Conservation (phyloP, 169 alveolate species). For the Plasmodium gonderi region DNA sequence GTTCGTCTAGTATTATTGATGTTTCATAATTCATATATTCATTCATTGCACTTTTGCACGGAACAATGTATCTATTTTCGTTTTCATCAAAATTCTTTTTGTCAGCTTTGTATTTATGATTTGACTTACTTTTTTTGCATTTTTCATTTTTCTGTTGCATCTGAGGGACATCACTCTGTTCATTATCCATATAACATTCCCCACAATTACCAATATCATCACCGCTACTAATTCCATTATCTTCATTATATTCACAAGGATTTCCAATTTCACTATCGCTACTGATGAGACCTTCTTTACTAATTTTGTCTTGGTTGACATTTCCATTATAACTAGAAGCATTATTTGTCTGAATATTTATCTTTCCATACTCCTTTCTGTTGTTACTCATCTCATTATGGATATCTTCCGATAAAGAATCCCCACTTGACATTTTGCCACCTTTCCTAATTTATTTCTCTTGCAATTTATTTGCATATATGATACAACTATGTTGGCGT, state of each 20-base stretch:
- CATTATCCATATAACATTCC: neutral
- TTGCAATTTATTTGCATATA: neutral
- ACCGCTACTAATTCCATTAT: too few species aligned
- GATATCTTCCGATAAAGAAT: neutral
- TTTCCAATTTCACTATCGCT: neutral
- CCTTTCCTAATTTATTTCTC: neutral
- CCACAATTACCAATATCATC: neutral
- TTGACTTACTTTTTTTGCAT: neutral
- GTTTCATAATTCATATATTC: constrained; percentile 10
- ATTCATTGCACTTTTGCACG: neutral
- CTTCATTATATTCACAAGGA: too few species aligned
- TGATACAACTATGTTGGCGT: too few species aligned
- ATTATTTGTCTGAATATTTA: neutral
- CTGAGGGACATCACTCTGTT: too few species aligned
- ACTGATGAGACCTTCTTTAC: neutral
- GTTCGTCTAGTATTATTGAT: constrained; percentile 10
- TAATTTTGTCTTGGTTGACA: neutral
- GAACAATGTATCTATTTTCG: neutral
- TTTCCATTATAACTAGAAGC: neutral
- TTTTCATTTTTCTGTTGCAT: neutral
- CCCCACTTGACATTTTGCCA: constrained; percentile 3
- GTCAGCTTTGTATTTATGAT: neutral
- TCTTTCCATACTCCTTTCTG: neutral
- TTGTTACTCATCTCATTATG: neutral
- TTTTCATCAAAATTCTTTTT: neutral